Evolutionary conservation across 108 stramenopile species (phyloP).

Genomic region (Conticribra guillardii): DNA sequence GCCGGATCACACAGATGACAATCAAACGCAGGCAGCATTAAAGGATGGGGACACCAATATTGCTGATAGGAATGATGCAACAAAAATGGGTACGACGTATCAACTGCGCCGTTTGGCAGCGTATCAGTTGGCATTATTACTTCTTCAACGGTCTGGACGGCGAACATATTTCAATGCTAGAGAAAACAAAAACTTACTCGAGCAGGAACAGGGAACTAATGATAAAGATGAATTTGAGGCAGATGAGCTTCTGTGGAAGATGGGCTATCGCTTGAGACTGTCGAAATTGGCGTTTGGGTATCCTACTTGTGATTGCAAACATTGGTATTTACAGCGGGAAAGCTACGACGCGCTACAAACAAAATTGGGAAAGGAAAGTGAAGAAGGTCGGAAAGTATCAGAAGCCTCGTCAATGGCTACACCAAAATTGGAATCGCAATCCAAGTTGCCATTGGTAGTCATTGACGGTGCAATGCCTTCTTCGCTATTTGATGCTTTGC

Average conservation of each 20-base stretch:
- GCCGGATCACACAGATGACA: too few species aligned
- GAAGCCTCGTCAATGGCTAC: too few species aligned
- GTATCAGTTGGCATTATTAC: constrained; percentile 32
- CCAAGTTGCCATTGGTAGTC: constrained; percentile 4
- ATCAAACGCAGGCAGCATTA: too few species aligned
- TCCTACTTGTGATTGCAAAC: constrained; percentile 19
- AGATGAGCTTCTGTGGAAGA: constrained; percentile 20
- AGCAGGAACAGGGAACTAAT: not conserved
- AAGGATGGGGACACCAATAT: not conserved
- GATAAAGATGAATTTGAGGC: constrained; percentile 36
- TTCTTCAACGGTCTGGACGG: constrained; percentile 41
- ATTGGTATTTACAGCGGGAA: too few species aligned
- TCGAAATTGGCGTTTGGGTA: constrained; percentile 43
- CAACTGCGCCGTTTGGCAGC: constrained; percentile 26
- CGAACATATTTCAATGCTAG: not conserved
- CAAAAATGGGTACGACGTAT: not conserved
- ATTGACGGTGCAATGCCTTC: constrained; percentile 40
- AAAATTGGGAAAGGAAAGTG: too few species aligned
- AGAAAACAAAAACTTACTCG: not conserved
- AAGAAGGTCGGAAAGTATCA: too few species aligned
- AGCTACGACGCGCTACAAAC: too few species aligned
- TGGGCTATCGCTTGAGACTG: constrained; percentile 40
- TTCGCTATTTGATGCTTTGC: constrained; percentile 33
- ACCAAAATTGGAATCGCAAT: too few species aligned
- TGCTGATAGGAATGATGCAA: not conserved